phyloP scores from a whole-genome alignment of 2,329 filamentous ascomycete species.

The Bipolaris victoriae region DNA sequence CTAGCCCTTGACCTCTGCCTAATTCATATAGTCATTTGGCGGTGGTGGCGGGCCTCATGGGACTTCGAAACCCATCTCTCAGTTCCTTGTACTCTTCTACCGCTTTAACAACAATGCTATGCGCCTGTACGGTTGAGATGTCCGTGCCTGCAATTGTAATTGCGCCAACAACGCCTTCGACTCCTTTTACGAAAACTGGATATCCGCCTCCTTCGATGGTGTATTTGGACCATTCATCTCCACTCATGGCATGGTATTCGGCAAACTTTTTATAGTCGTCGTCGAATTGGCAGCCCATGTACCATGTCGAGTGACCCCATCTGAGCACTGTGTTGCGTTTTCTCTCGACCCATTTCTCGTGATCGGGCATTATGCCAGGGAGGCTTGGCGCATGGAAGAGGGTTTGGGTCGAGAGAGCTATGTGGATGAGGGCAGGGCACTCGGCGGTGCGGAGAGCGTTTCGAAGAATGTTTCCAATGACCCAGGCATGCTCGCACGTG shows the following conservation, averaged over 20 bases:
- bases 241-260: conserved; percentile 65
- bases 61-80: conserved; percentile 43
- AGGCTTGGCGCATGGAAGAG: conserved; percentile 75
- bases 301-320: conserved; percentile 74
- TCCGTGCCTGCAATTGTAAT: conserved; percentile 71
- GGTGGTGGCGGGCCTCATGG: conserved; percentile 42
- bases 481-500: conserved; percentile 68
- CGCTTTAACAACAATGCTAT: conserved; percentile 75
- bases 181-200: conserved; percentile 72
- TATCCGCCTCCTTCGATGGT: conserved; percentile 80
- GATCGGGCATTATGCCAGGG: conserved; percentile 71
- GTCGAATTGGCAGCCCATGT: conserved; percentile 71
- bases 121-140: conserved; percentile 77
- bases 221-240: conserved; percentile 64
- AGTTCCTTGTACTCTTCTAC: conserved; percentile 61
- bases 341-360: conserved; percentile 66
- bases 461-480: conserved; percentile 68
- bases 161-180: conserved; percentile 77
- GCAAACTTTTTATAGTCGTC: conserved; percentile 70
- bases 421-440: conserved; percentile 67
- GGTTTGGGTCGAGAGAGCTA: conserved; percentile 66
- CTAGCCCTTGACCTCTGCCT: conserved; percentile 21
- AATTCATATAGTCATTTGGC: conserved; percentile 41
- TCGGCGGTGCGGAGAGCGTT: conserved; percentile 64
- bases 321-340: conserved; percentile 76